Conservation (phyloP, 257 asterid genomes). For the Henckelia pumila region DNA sequence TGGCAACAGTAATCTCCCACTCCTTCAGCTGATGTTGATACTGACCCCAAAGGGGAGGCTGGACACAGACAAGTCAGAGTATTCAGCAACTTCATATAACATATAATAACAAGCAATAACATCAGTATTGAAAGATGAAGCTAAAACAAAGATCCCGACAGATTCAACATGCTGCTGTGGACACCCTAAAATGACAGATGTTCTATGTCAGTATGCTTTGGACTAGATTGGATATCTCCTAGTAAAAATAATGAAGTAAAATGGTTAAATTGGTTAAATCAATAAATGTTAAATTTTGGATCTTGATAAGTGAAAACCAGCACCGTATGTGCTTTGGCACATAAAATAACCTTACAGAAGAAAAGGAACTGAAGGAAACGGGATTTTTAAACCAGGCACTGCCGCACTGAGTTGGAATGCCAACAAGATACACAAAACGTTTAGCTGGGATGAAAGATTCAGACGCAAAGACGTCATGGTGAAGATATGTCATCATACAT, state of each 20-base stretch:
- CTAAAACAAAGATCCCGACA: not conserved
- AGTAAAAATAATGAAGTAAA: too few relatives aligned
- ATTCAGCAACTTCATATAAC: constrained; percentile 17
- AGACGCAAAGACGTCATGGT: not conserved
- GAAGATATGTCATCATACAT: not conserved
- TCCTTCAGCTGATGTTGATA: constrained; percentile 81
- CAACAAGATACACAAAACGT: not conserved
- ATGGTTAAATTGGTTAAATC: too few relatives aligned
- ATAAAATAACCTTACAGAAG: not conserved
- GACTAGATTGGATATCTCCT: not conserved
- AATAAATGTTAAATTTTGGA: not conserved
- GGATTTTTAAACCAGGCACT: not conserved
- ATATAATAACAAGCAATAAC: not conserved
- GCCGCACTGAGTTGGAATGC: too few relatives aligned
- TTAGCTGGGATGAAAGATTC: not conserved
- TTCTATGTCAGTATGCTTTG: not conserved
- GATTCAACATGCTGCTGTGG: not conserved
- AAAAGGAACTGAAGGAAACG: not conserved
- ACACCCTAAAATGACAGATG: not conserved
- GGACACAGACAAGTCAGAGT: constrained; percentile 29
- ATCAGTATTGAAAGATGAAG: constrained; percentile 1
- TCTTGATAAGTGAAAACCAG: not conserved
- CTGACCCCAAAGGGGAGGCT: constrained; percentile 95
- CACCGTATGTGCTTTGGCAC: not conserved
- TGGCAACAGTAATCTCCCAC: constrained; percentile 72